Conservation (phyloP, 1,284 basidiomycete genomes). For the Hemileia vastatrix region DNA sequence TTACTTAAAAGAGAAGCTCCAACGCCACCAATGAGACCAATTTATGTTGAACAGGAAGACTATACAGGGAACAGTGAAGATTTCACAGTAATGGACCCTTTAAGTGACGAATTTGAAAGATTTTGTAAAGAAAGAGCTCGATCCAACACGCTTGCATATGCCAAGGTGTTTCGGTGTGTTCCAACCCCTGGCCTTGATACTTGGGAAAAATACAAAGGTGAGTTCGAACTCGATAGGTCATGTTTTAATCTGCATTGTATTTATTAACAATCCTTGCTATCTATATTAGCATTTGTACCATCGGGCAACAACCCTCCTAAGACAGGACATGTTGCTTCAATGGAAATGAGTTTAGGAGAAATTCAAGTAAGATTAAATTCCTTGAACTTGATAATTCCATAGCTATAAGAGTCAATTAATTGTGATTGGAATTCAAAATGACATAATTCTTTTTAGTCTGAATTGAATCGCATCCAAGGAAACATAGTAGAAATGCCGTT, state of each 20-base stretch:
- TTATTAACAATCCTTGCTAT: too few relatives aligned
- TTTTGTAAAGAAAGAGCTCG: slow-evolving; percentile 66
- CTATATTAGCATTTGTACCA: slow-evolving; percentile 46
- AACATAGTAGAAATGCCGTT: slow-evolving; percentile 54
- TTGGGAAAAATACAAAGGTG: slow-evolving; percentile 67
- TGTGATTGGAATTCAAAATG: neutral
- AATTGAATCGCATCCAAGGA: slow-evolving; percentile 56
- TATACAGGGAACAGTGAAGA: slow-evolving; percentile 58
- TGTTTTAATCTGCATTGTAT: neutral
- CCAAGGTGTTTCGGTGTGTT: slow-evolving; percentile 52
- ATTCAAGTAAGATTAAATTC: slow-evolving; percentile 26
- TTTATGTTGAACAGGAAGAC: slow-evolving; percentile 60
- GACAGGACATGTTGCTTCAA: slow-evolving; percentile 62
- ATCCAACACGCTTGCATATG: slow-evolving; percentile 67
- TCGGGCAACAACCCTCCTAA: slow-evolving; percentile 63
- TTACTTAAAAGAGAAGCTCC: slow-evolving; percentile 42
- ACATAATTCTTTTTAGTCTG: slow-evolving; percentile 60
- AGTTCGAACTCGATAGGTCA: slow-evolving; percentile 41
- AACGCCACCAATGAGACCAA: slow-evolving; percentile 57
- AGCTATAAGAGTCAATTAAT: neutral
- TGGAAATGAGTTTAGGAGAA: slow-evolving; percentile 25
- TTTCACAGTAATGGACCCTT: slow-evolving; percentile 64
- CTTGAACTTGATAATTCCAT: neutral
- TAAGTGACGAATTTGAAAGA: slow-evolving; percentile 54
- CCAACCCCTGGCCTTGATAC: slow-evolving; percentile 41